Base-by-base conservation (phyloP, 306 rosid genomes). In the Mucuna pruriens region DNA sequence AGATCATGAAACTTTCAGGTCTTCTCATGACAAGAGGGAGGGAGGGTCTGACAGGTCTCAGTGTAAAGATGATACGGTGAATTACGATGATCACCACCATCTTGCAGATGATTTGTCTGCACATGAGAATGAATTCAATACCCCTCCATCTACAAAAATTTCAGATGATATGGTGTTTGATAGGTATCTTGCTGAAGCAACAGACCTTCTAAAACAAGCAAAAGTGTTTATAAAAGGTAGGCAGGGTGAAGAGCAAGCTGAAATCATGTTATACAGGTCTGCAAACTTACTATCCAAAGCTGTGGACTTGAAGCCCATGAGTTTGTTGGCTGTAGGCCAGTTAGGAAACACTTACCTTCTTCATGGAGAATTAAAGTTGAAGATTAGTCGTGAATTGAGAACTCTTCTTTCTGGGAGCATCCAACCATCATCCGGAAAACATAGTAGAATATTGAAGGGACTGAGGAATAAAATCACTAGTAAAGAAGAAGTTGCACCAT, bases 251-350 rank as follows among this genome's bases (percentile, higher is more conserved):
- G 93, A 91, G 44, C 90, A 74, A 33, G 94, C 94, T 45, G 99
- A 95, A 84, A 82, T 87, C 61, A 74, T 93, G 84, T 84, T 95
- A 80, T 88, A 88, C 73, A 86, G 84, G 83, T 88, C 97, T 15
- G 90, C 98, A 72, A 67, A 87, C 65, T 82, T 95, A 80, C 92
- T 95, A 58, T 87, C 93, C n/a, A 90, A 88, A 72, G 99, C 98
- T 75, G 85, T 87, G 76, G 84, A 76, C 39, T 84, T 95, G 91
- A 95, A 91, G 86, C 99, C 99, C 25, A 87, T 86, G 93, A 95
- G 98, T 91, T 83, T 93, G 84, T 78, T 93, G 90, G 99, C 99
- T 72, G 98, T 90, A 23, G 99, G 98, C 39, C 97, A 89, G 83
- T 61, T 93, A 64, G 99, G 96, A 73, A 95, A 95, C 75, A 88